phyloP scores from a whole-genome alignment of 2,329 filamentous ascomycete species.

The Botrytis medusae region DNA sequence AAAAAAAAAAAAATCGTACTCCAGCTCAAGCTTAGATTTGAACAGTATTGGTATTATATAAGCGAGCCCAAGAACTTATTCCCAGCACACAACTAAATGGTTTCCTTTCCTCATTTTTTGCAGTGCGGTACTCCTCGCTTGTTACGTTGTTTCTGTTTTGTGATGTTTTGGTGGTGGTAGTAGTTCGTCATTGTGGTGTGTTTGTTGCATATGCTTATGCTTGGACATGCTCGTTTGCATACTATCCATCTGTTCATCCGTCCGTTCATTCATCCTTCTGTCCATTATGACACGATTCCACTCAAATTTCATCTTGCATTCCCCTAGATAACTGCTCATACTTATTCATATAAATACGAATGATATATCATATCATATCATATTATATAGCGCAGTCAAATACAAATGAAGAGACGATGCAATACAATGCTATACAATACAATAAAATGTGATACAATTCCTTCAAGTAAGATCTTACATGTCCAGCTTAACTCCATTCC shows the following conservation, averaged over 20 bases:
- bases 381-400: too few relatives aligned
- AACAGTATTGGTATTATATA: too few relatives aligned
- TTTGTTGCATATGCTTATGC: too few relatives aligned
- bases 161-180: too few relatives aligned
- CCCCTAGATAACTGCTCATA: neutral
- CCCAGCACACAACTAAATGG: neutral
- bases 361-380: neutral
- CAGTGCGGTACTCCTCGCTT: neutral
- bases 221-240: neutral
- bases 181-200: too few relatives aligned
- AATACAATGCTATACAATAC: neutral
- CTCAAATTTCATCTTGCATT: neutral
- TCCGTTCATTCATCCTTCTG: neutral
- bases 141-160: neutral
- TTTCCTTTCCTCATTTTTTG: neutral
- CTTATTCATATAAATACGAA: neutral
- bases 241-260: neutral
- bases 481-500: neutral
- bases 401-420: neutral
- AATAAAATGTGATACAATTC: neutral
- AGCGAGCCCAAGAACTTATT: neutral
- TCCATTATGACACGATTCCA: neutral
- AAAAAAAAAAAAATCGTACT: too few relatives aligned
- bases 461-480: neutral
- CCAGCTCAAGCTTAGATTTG: neutral